These are phyloP conservation scores for Globisporangium nodosum DNA, from an alignment of 352 stramenopile species.

Conservation along the genomic window DNA sequence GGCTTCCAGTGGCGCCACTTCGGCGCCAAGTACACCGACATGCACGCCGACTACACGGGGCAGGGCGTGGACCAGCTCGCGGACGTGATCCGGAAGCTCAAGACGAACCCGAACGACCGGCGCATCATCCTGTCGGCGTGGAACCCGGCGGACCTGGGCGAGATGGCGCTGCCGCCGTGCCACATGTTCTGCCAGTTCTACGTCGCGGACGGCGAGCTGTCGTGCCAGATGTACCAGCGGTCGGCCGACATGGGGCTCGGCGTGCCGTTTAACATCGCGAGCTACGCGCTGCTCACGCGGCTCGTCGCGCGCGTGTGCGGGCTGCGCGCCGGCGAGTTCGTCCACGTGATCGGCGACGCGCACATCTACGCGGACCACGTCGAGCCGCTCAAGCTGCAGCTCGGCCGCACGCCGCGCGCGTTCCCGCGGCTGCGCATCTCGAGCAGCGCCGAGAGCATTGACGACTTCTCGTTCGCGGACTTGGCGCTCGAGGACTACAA, in stretches of 20 bases:
- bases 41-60: conserved; percentile 97
- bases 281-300: conserved; percentile 96
- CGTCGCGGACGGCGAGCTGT: conserved; percentile 77
- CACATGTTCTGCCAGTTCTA: conserved; percentile 99
- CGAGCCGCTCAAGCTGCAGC: conserved; percentile 94
- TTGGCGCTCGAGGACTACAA: conserved; percentile 96
- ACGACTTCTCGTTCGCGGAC: conserved; percentile 95
- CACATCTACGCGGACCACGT: conserved; percentile 99
- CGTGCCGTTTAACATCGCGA: conserved; percentile 99
- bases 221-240: conserved; percentile 98
- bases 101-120: conserved; percentile 95
- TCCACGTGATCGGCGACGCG: conserved; percentile 98
- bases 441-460: conserved; percentile 72
- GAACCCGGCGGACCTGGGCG: conserved; percentile 96
- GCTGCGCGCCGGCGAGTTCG: conserved; percentile 94
- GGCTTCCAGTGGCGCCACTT: conserved; percentile 99
- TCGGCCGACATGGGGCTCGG: conserved; percentile 99
- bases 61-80: conserved; percentile 98
- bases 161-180: conserved; percentile 99
- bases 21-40: conserved; percentile 96
- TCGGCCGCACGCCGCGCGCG: conserved; percentile 88
- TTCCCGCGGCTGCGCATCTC: conserved; percentile 94
- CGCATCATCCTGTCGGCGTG: conserved; percentile 98
- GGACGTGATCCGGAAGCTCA: conserved; percentile 98
- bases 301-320: conserved; percentile 94